phyloP scores from a whole-genome alignment of 768 basidiomycete genomes.

The Leccinum disarticulatum region DNA sequence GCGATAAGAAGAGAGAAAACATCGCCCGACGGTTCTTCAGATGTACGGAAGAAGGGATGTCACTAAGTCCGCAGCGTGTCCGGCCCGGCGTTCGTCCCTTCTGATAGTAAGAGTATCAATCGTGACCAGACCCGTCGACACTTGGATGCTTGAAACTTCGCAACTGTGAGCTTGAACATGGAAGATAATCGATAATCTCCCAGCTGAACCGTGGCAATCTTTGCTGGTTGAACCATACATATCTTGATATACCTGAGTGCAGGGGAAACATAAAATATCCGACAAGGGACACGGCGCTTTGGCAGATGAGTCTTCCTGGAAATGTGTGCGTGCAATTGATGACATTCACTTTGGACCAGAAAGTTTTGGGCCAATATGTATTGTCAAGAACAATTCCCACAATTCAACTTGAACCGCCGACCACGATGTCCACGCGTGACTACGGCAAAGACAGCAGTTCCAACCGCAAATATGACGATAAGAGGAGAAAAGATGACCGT shows the following conservation, averaged over 20 bases:
- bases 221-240: too few species aligned
- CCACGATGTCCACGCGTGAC: conserved; percentile 21
- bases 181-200: too few species aligned
- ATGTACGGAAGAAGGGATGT: background rate
- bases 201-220: too few species aligned
- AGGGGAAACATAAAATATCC: too few species aligned
- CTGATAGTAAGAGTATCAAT: background rate
- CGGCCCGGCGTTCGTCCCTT: too few species aligned
- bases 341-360: too few species aligned
- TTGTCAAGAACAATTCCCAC: conserved; percentile 18
- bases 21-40: background rate
- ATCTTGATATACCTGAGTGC: too few species aligned
- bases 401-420: background rate
- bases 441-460: conserved; percentile 8
- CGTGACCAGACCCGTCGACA: background rate
- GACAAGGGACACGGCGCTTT: too few species aligned
- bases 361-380: too few species aligned
- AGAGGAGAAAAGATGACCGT: conserved; percentile 10
- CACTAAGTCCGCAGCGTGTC: background rate
- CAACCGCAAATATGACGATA: conserved; percentile 16
- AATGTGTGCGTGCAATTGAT: too few species aligned
- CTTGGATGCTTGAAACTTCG: background rate
- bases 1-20: background rate
- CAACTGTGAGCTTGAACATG: too few species aligned
- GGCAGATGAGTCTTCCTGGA: too few species aligned